These are phyloP conservation scores for Monosporascus ibericus DNA, from an alignment of 2,329 filamentous ascomycete species.

Conservation along the genomic window DNA sequence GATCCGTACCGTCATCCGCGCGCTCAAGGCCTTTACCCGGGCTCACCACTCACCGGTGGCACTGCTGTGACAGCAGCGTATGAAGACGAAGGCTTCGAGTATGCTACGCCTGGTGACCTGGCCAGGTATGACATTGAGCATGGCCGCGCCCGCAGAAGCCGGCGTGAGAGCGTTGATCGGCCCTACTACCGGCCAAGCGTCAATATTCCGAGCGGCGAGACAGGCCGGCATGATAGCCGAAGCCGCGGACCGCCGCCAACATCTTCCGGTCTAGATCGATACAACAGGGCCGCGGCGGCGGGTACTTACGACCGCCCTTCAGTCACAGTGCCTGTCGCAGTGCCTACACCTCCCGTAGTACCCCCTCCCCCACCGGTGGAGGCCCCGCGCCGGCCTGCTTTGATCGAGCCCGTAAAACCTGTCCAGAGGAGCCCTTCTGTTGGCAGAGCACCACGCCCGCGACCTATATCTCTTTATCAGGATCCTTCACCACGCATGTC, in stretches of 20 bases:
- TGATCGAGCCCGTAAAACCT: constrained; percentile 17
- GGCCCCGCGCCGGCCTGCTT: constrained; percentile 24
- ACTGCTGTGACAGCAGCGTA: constrained; percentile 40
- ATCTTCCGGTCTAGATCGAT: constrained; percentile 65
- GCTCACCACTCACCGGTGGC: constrained; percentile 35
- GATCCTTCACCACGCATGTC: constrained; percentile 38
- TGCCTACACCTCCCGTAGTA: constrained; percentile 40
- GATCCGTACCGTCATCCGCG: constrained; percentile 44
- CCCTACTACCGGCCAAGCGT: constrained; percentile 50
- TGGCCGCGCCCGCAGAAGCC: constrained; percentile 33
- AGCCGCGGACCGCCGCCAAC: constrained; percentile 57
- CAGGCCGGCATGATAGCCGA: constrained; percentile 36
- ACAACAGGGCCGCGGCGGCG: constrained; percentile 40
- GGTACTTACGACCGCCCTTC: constrained; percentile 41
- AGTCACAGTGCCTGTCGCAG: constrained; percentile 39
- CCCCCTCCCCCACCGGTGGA: constrained; percentile 31
- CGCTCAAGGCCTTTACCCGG: constrained; percentile 39
- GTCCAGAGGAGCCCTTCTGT: constrained; percentile 28
- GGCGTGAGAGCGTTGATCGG: constrained; percentile 51
- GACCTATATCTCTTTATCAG: constrained; percentile 48
- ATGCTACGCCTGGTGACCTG: constrained; percentile 57
- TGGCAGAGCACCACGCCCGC: constrained; percentile 28
- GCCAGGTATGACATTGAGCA: constrained; percentile 57
- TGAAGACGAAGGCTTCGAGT: constrained; percentile 55
- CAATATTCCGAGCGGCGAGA: constrained; percentile 41